Percentiles rank a stretch among this genome's conserved stretches.
Conservation (phyloP, 768 basidiomycete genomes). For the Fibroporia radiculosa region DNA sequence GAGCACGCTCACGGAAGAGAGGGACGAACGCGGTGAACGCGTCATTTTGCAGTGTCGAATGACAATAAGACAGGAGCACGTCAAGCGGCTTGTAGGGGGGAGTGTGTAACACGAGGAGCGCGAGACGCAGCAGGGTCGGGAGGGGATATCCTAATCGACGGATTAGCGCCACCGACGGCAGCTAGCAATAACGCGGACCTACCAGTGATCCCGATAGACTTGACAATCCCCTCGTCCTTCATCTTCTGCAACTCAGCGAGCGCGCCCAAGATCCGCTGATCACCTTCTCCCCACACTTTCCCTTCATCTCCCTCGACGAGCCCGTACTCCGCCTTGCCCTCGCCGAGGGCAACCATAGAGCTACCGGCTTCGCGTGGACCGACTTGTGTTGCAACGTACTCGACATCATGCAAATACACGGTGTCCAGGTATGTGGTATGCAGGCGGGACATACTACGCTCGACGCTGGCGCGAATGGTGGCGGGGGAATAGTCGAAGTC, state of each 20-base stretch:
- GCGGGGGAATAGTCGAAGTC: slow-evolving; percentile 70
- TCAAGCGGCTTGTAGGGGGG: slow-evolving; percentile 68
- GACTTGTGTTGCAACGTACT: slow-evolving; percentile 57
- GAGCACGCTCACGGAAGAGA: slow-evolving; percentile 52
- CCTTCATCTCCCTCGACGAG: slow-evolving; percentile 49
- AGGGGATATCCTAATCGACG: slow-evolving; percentile 60
- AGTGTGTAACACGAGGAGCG: slow-evolving; percentile 62
- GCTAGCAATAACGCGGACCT: slow-evolving; percentile 8
- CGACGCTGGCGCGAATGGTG: slow-evolving; percentile 58
- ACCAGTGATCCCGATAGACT: slow-evolving; percentile 77
- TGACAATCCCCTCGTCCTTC: slow-evolving; percentile 66
- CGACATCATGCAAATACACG: slow-evolving; percentile 81
- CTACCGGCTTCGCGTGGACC: slow-evolving; percentile 45
- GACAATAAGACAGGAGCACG: slow-evolving; percentile 73
- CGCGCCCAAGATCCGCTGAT: slow-evolving; percentile 64
- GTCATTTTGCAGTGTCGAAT: slow-evolving; percentile 68
- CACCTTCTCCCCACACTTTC: slow-evolving; percentile 57
- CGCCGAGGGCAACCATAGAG: slow-evolving; percentile 45
- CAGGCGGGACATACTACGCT: slow-evolving; percentile 58
- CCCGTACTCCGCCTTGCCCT: slow-evolving; percentile 56
- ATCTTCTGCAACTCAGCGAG: slow-evolving; percentile 56
- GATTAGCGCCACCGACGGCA: background rate
- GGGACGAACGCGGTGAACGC: slow-evolving; percentile 49
- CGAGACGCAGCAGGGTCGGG: slow-evolving; percentile 75
- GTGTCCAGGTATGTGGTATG: slow-evolving; percentile 73